Evolutionary conservation across 2,329 filamentous ascomycete species (phyloP).

Genomic region (Aspergillus neotritici): DNA sequence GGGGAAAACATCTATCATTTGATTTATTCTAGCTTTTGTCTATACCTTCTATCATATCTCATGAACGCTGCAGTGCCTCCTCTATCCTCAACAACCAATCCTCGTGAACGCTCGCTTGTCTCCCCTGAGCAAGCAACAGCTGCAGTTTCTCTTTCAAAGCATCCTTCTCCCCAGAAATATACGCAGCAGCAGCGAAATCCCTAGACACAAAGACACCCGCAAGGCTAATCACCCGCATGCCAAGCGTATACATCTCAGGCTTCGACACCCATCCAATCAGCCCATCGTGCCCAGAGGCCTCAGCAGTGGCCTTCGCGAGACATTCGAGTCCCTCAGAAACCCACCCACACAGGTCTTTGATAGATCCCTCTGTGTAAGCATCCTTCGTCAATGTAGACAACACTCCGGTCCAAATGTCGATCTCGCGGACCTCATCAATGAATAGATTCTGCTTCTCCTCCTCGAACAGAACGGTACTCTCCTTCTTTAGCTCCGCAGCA

Average conservation of each 20-base stretch:
- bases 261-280: slow-evolving; percentile 68
- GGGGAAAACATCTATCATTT: background rate
- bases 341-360: slow-evolving; percentile 18
- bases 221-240: slow-evolving; percentile 35
- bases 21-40: slow-evolving; percentile 18
- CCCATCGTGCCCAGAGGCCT: slow-evolving; percentile 49
- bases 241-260: slow-evolving; percentile 56
- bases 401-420: slow-evolving; percentile 59
- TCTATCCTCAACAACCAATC: slow-evolving; percentile 29
- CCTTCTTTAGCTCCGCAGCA: slow-evolving; percentile 32
- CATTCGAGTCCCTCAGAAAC: slow-evolving; percentile 28
- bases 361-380: slow-evolving; percentile 17
- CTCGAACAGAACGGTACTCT: slow-evolving; percentile 60
- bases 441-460: slow-evolving; percentile 95
- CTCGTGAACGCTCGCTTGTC: slow-evolving; percentile 23
- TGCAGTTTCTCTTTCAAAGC: slow-evolving; percentile 21
- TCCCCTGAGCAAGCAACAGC: slow-evolving; percentile 20
- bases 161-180: slow-evolving; percentile 12
- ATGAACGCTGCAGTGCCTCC: slow-evolving; percentile 15
- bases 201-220: slow-evolving; percentile 29
- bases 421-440: slow-evolving; percentile 72
- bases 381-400: slow-evolving; percentile 34
- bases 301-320: slow-evolving; percentile 22
- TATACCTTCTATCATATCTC: slow-evolving; percentile 10
- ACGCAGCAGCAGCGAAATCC: slow-evolving; percentile 13